These are phyloP conservation scores for Apiospora phragmitis DNA, from an alignment of 2,329 filamentous ascomycete genomes.

Conservation along the genomic window DNA sequence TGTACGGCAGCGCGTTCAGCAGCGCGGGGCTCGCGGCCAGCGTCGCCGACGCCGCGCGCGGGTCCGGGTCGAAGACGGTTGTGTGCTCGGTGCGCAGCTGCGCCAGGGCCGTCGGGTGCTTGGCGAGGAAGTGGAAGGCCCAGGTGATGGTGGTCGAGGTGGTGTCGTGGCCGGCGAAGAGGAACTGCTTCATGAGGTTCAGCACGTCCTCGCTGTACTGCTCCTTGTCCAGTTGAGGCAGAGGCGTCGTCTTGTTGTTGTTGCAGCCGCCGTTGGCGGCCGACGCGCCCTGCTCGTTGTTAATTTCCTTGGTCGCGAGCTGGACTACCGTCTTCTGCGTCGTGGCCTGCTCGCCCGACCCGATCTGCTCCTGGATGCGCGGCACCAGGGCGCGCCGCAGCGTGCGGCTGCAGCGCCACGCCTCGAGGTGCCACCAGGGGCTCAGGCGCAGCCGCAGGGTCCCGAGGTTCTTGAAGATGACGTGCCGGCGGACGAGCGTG, in stretches of 20 bases:
- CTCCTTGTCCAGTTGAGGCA: background rate
- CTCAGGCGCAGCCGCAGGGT: background rate
- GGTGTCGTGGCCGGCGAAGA: constrained; percentile 31
- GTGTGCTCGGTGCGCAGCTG: constrained; percentile 26
- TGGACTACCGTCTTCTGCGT: constrained; percentile 19
- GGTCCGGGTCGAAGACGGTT: constrained; percentile 44
- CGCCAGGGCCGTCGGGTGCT: constrained; percentile 18
- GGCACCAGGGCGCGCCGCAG: constrained; percentile 18
- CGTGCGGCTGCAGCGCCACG: constrained; percentile 15
- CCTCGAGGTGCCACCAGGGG: constrained; percentile 6
- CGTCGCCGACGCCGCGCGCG: constrained; percentile 32
- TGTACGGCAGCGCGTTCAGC: constrained; percentile 52
- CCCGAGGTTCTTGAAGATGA: constrained; percentile 16
- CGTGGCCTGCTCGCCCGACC: constrained; percentile 2
- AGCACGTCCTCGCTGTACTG: constrained; percentile 17
- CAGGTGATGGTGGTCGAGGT: constrained; percentile 24
- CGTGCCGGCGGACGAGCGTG: constrained; percentile 15
- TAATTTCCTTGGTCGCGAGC: constrained; percentile 19
- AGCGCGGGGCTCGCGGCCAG: constrained; percentile 42
- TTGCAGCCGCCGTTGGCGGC: background rate
- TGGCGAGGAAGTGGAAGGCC: constrained; percentile 18
- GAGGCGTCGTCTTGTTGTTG: background rate
- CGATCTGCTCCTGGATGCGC: constrained; percentile 13
- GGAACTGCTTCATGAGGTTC: constrained; percentile 23
- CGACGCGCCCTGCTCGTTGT: constrained; percentile 12